Evolutionary conservation across 2,329 filamentous ascomycete species (phyloP), one percentile per base, ranked within the genome.

Genomic region (Paecilomyces formosus): DNA sequence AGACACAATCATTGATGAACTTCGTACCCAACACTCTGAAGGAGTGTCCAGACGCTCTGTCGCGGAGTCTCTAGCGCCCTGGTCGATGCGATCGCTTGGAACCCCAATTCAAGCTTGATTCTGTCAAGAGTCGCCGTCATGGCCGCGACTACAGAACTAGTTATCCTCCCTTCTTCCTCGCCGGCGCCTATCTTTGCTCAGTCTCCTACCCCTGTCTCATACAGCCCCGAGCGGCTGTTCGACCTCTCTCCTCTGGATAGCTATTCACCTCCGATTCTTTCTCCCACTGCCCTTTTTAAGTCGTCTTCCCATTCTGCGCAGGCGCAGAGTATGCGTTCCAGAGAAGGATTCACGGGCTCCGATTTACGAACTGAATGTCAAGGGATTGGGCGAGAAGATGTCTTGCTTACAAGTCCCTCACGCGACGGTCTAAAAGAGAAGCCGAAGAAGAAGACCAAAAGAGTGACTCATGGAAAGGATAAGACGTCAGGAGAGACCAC

Each of bases 101-200:
- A 45, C 50, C 55, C 15, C 31, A 7, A 58, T 22, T 12, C 45
- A 22, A 26, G 18, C 4, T 39, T 49, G 45, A 28, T 52, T 53
- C 11, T 21, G 50, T 26, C 11, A 28, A 13, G 26, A 55, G 57
- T 58, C 55, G 31, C 61, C 45, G 64, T 61, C 63, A 79, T 79
- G 76, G 64, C 66, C 60, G 67, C 66, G 57, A 65, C 68, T 55
- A 62, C 70, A 13, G 69, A 77, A 35, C 65, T 76, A 56, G 70
- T 76, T 57, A 60, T 76, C 57, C 64, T 78, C 55, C 76, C 74
- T 26, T 78, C 76, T 18, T 76, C 76, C 18, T 76, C 76, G 3
- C 75, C 77, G 26, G 69, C 68, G 35, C 65, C 59, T 51, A 54
- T 72, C 63, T 64, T 71, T 59, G 59, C 68, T 55, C 63, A 58